Base-by-base conservation (phyloP, 2,329 filamentous ascomycete species). In the Leptosphaerulina australis region DNA sequence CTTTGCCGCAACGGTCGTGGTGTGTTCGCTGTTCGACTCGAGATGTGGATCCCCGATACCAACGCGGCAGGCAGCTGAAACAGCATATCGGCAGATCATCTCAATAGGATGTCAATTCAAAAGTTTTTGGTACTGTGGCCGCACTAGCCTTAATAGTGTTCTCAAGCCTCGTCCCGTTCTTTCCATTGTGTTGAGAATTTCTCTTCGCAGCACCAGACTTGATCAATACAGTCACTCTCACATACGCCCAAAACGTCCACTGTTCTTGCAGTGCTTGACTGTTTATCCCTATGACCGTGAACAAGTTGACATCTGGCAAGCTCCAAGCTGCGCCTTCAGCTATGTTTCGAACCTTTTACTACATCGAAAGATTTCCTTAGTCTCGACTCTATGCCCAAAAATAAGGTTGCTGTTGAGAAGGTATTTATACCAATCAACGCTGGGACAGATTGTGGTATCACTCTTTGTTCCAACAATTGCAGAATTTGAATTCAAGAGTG, bases 31-130 rank as follows among this genome's bases (percentile, higher is more conserved):
- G 36, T 58, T 7, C 51, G 55, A 39, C 41, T 53, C 1, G 55
- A 57, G 5, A 60, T 59, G 53, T 60, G 60, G 56, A 37, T 58
- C 4, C 38, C 52, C 3, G 15, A 76, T 0, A 41, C 36, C 6
- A 10, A 22, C 5, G 20, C 21, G 3, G 12, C 2, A 2, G 31
- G 36, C 26, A 30, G 11, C 12, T 44, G 46, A 28, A 50, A 44
- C 7, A 30, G 35, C 2, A 40, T 45, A 40, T n/a, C n/a, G n/a
- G n/a, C n/a, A n/a, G n/a, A n/a, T n/a, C n/a, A n/a, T n/a, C n/a
- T n/a, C n/a, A n/a, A n/a, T n/a, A n/a, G n/a, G n/a, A n/a, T n/a
- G n/a, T n/a, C n/a, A n/a, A n/a, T n/a, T n/a, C n/a, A n/a, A n/a
- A n/a, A n/a, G n/a, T n/a, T n/a, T n/a, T n/a, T n/a, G n/a, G n/a